phyloP scores from a whole-genome alignment of 345 rosid genomes.

The Litchi chinensis region DNA sequence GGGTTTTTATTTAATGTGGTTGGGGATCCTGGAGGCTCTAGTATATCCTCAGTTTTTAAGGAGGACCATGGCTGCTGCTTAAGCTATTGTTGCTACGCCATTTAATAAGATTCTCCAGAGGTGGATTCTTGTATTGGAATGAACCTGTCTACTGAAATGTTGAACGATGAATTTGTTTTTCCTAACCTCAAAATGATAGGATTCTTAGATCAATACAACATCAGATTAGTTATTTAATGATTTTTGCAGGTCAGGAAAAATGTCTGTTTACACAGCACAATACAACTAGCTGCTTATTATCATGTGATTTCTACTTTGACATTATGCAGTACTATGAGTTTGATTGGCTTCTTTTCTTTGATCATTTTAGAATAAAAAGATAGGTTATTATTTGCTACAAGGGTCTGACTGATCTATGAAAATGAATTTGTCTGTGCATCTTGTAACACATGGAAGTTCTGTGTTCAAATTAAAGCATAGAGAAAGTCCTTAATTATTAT shows the following conservation, averaged over 20 bases:
- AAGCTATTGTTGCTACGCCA: background rate
- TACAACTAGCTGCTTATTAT: too few species aligned
- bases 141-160: background rate
- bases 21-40: background rate
- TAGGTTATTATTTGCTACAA: too few species aligned
- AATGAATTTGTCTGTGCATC: too few species aligned
- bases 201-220: background rate
- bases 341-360: too few species aligned
- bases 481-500: too few species aligned
- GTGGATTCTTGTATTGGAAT: background rate
- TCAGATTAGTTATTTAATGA: background rate
- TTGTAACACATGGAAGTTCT: too few species aligned
- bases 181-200: background rate
- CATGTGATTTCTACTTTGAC: too few species aligned
- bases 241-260: background rate
- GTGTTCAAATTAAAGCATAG: too few species aligned
- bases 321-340: background rate
- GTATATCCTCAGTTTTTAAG: conserved; percentile 17
- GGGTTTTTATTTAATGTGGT: background rate
- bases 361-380: too few species aligned
- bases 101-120: background rate
- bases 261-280: background rate
- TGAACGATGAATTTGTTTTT: background rate
- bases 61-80: background rate
- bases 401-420: too few species aligned